Base-by-base conservation (phyloP, 179 eudicot species). In the Sideroxylon spinosum region DNA sequence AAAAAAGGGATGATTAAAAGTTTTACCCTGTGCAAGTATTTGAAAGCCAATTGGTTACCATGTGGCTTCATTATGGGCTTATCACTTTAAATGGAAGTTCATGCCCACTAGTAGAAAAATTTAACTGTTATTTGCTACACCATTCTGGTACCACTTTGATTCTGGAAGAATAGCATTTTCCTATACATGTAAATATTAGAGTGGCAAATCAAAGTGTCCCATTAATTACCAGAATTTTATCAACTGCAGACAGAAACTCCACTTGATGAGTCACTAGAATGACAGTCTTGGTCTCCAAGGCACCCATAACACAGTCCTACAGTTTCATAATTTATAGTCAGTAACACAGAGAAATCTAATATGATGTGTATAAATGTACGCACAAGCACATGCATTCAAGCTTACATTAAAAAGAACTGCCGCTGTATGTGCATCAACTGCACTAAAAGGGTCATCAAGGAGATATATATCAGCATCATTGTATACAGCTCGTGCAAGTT, bases 391-490 rank as follows among this genome's bases (percentile, higher is more conserved):
- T n/a, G n/a, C n/a, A 9, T 19, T 44, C 28, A 9, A 65, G 59
- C 84, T 85, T 73, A 90, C 98, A 78, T 91, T 86, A 66, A 91
- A 93, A 52, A 93, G 86, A 63, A 81, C 79, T 37, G 97, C 86
- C 28, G 93, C 92, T 14, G 98, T 93, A 71, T 91, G 98, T 59
- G 98, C 96, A 82, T 93, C 97, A 46, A 93, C 97, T 49, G 97
- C 95, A 62, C 97, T 92, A 70, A 92, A 92, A 14, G 95, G 95
- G 73, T 93, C 97, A 57, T 93, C 98, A 37, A 91, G 89, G 55
- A 91, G 91, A 86, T 93, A 93, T n/a, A 91, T 87, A 81, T 93
- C 96, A 60, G 96, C 90, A 76, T 93, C 94, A 71, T 86, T 83
- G 71, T 91, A 93, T n/a, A 93, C 89, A 8, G 98, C 94, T 71